Conservation (phyloP, 305 asterid species). For the Fraxinus albicans region DNA sequence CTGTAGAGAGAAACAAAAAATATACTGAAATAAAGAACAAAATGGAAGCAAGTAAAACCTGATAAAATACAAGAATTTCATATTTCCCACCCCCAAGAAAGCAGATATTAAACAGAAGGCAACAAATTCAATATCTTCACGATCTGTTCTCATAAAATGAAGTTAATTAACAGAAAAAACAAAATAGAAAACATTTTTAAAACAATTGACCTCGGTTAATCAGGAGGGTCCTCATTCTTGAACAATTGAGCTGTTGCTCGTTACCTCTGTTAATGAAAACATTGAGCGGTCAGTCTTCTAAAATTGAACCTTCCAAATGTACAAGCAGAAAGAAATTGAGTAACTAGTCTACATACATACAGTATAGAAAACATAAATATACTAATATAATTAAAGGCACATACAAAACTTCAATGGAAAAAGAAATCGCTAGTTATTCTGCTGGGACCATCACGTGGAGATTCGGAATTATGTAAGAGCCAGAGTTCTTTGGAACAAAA, state of each 20-base stretch:
- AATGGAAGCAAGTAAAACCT: not conserved
- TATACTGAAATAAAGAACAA: not conserved
- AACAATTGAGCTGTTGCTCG: not conserved
- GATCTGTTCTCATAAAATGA: no score
- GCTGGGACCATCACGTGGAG: not conserved
- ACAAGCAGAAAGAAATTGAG: not conserved
- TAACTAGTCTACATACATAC: not conserved
- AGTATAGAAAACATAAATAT: not conserved
- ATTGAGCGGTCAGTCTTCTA: not conserved
- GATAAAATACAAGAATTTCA: not conserved
- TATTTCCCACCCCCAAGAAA: no score
- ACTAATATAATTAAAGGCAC: not conserved
- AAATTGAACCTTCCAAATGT: not conserved
- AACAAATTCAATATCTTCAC: no score
- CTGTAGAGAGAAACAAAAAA: constrained; percentile 27
- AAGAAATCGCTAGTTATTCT: not conserved
- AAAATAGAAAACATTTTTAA: not conserved
- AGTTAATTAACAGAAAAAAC: not conserved
- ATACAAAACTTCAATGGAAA: not conserved
- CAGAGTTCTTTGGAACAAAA: not conserved
- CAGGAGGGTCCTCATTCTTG: constrained; percentile 39
- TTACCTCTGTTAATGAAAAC: not conserved
- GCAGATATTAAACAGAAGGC: no score
- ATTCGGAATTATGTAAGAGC: not conserved
- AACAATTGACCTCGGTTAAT: constrained; percentile 32